Conservation (phyloP, 805 yeast genomes). For the Wickerhamiella spandovensis region DNA sequence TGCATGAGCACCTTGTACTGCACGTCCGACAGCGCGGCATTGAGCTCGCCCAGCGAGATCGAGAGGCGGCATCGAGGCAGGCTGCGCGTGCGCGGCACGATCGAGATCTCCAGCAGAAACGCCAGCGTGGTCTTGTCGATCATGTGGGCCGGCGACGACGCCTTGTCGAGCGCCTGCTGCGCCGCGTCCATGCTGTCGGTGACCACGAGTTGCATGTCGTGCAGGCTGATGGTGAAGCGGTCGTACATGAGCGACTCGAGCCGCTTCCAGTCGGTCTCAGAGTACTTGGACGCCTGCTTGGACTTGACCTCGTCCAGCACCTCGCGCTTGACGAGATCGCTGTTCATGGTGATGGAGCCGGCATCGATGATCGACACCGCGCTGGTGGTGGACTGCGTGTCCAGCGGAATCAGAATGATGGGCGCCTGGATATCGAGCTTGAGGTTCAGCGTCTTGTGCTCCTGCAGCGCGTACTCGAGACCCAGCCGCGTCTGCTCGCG, state of each 20-base stretch:
- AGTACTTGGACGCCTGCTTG: constrained; percentile 41
- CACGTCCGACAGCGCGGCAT: constrained; percentile 66
- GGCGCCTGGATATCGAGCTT: constrained; percentile 91
- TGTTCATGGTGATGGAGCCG: constrained; percentile 76
- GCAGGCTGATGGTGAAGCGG: constrained; percentile 58
- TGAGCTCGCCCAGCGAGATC: constrained; percentile 63
- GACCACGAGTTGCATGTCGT: constrained; percentile 68
- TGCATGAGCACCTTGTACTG: constrained; percentile 84
- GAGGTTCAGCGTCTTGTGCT: constrained; percentile 80
- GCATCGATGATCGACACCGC: constrained; percentile 91
- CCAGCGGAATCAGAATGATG: constrained; percentile 69
- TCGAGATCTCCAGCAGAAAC: constrained; percentile 66
- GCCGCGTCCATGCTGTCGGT: background rate
- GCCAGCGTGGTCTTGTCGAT: constrained; percentile 66
- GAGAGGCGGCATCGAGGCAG: constrained; percentile 60
- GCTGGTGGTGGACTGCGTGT: constrained; percentile 52
- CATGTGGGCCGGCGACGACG: constrained; percentile 41
- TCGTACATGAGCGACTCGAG: constrained; percentile 80
- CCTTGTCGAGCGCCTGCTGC: constrained; percentile 37
- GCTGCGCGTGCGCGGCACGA: constrained; percentile 64
- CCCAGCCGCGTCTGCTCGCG: constrained; percentile 85
- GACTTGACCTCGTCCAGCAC: constrained; percentile 53
- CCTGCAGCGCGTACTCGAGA: constrained; percentile 82
- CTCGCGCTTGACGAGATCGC: constrained; percentile 48
- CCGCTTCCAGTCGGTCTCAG: constrained; percentile 58